Evolutionary conservation across 352 stramenopile genomes (phyloP).

Genomic region (Aphanomyces invadans): DNA sequence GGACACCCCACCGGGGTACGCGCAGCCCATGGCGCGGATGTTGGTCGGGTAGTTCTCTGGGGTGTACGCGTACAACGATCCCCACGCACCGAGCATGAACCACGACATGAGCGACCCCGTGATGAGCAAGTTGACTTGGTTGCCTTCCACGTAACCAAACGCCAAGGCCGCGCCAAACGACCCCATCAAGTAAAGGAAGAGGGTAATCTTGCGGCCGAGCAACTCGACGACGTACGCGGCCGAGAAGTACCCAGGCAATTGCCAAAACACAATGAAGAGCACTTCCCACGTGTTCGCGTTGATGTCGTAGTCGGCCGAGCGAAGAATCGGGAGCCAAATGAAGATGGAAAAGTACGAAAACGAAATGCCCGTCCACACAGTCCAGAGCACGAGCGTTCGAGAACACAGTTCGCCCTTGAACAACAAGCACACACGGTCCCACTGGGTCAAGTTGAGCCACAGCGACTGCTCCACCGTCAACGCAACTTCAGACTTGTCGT

Average conservation of each 20-base stretch:
- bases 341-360: slow-evolving; percentile 72
- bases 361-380: slow-evolving; percentile 59
- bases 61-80: slow-evolving; percentile 63
- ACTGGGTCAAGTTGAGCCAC: slow-evolving; percentile 24
- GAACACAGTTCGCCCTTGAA: slow-evolving; percentile 45
- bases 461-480: not conserved
- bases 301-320: slow-evolving; percentile 52
- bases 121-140: slow-evolving; percentile 38
- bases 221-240: slow-evolving; percentile 46
- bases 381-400: slow-evolving; percentile 56
- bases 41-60: slow-evolving; percentile 67
- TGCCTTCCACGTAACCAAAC: slow-evolving; percentile 49
- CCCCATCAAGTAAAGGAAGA: slow-evolving; percentile 45
- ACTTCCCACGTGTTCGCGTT: slow-evolving; percentile 46
- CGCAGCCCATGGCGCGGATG: slow-evolving; percentile 58
- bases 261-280: slow-evolving; percentile 53
- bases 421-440: slow-evolving; percentile 44
- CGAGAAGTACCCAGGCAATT: slow-evolving; percentile 54
- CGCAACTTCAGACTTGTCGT: slow-evolving; percentile 9
- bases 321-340: slow-evolving; percentile 48
- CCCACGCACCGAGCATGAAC: slow-evolving; percentile 62
- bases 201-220: slow-evolving; percentile 43
- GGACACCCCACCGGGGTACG: slow-evolving; percentile 55
- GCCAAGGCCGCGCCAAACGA: slow-evolving; percentile 46
- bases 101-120: slow-evolving; percentile 49